Evolutionary conservation across 2,329 filamentous ascomycete genomes (phyloP).

Genomic region (Corinectria fuckeliana): DNA sequence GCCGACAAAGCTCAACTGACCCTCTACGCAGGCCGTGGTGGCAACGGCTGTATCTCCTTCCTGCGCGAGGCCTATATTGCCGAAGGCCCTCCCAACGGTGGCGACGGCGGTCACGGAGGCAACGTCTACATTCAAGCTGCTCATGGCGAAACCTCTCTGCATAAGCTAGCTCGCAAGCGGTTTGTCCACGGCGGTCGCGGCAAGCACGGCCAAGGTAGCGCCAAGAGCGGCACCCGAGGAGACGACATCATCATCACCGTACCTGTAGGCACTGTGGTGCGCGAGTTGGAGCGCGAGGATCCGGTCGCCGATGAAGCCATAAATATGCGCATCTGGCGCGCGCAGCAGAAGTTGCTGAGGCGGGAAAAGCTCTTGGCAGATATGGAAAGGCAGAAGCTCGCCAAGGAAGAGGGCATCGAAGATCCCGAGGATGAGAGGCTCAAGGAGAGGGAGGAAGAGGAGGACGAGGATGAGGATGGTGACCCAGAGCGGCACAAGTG

Average conservation of each 20-base stretch:
- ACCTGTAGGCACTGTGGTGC: conserved; percentile 88
- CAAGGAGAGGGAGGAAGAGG: conserved; percentile 26
- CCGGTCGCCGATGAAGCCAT: conserved; percentile 71
- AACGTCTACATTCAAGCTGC: conserved; percentile 95
- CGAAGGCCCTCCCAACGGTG: conserved; percentile 91
- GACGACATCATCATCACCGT: conserved; percentile 89
- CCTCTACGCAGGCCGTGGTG: conserved; percentile 80
- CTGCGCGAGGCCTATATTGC: conserved; percentile 87
- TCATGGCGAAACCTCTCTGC: conserved; percentile 87
- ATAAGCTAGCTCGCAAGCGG: conserved; percentile 83
- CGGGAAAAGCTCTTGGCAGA: conserved; percentile 44
- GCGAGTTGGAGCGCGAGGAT: conserved; percentile 81
- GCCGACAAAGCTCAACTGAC: conserved; percentile 83
- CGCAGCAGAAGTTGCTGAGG: conserved; percentile 42
- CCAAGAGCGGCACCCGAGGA: conserved; percentile 77
- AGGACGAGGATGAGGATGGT: conserved; percentile 49
- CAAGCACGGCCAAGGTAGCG: conserved; percentile 79
- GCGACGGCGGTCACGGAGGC: conserved; percentile 90
- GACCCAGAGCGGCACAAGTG: conserved; percentile 72
- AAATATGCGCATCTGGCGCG: conserved; percentile 42
- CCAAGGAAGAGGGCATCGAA: conserved; percentile 10
- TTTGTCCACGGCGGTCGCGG: conserved; percentile 77
- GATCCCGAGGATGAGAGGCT: conserved; percentile 12
- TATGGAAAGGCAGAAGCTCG: conserved; percentile 35
- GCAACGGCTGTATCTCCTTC: conserved; percentile 94